phyloP scores from a whole-genome alignment of 768 basidiomycete genomes.

The Kwoniella sp. region DNA sequence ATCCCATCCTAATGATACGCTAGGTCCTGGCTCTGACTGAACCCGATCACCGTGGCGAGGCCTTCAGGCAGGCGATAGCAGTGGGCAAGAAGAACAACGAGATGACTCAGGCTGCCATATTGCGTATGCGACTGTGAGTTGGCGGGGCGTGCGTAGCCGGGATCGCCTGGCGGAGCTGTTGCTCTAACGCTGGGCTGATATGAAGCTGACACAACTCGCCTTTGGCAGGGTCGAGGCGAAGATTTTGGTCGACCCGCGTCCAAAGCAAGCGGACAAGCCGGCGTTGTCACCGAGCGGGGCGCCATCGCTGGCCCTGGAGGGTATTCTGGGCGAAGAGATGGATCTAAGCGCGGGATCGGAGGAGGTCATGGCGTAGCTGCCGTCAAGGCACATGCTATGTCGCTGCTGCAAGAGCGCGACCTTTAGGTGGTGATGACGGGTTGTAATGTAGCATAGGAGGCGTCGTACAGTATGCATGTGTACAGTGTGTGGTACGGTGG shows the following conservation, averaged over 20 bases:
- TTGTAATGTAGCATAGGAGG: not conserved
- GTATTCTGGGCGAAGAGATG: slow-evolving; percentile 4
- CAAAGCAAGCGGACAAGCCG: slow-evolving; percentile 2
- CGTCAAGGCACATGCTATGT: not conserved
- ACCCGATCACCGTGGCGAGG: slow-evolving; percentile 69
- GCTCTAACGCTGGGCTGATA: not conserved
- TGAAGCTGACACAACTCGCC: not conserved
- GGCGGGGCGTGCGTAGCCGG: no score
- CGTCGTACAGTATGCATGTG: slow-evolving; percentile 7
- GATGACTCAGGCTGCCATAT: slow-evolving; percentile 69
- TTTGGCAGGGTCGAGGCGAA: slow-evolving; percentile 29
- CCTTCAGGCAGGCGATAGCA: slow-evolving; percentile 72
- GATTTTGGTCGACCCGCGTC: slow-evolving; percentile 30
- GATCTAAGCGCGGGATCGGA: not conserved
- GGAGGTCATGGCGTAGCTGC: not conserved
- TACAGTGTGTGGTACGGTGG: no score
- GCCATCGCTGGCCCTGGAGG: slow-evolving; percentile 3
- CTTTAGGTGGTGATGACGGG: not conserved
- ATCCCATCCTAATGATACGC: slow-evolving; percentile 2
- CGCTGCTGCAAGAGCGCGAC: not conserved
- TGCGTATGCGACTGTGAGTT: slow-evolving; percentile 76
- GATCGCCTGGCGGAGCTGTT: no score
- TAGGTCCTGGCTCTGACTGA: slow-evolving; percentile 77
- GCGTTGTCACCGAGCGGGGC: slow-evolving; percentile 2
- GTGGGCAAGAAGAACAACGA: slow-evolving; percentile 67